Conservation (phyloP, 345 rosid species). For the Physaria fendleri region DNA sequence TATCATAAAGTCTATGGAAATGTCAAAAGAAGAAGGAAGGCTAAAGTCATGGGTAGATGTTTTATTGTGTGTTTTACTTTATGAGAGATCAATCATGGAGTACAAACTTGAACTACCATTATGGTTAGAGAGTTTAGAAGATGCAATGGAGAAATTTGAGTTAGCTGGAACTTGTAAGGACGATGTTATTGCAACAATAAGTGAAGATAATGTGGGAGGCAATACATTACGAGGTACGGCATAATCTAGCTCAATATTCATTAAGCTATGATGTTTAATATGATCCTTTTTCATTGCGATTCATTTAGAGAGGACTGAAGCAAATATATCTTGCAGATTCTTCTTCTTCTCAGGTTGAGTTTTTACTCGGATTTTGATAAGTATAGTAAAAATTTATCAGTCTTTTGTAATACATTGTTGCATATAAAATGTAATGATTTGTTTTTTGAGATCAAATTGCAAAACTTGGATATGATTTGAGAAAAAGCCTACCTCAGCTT, state of each 20-base stretch:
- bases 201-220: conserved; percentile 52
- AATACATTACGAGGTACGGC: conserved; percentile 55
- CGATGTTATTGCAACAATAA: conserved; percentile 51
- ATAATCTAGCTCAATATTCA: neutral
- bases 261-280: neutral
- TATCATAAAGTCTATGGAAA: conserved; percentile 61
- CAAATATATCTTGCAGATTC: conserved; percentile 13
- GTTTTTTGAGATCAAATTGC: neutral
- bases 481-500: neutral
- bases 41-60: conserved; percentile 65
- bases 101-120: conserved; percentile 60
- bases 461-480: neutral
- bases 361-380: too few species aligned
- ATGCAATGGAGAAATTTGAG: conserved; percentile 72
- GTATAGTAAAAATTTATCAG: too few species aligned
- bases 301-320: conserved; percentile 11
- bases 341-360: conserved; percentile 3
- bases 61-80: conserved; percentile 76
- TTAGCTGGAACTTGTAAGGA: conserved; percentile 62
- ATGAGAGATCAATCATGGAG: conserved; percentile 80
- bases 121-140: conserved; percentile 74
- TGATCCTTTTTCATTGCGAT: neutral
- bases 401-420: conserved; percentile 13
- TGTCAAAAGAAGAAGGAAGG: conserved; percentile 64
- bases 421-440: conserved; percentile 14